phyloP scores from a whole-genome alignment of 331 rosid species.

The Quercus tomentella region DNA sequence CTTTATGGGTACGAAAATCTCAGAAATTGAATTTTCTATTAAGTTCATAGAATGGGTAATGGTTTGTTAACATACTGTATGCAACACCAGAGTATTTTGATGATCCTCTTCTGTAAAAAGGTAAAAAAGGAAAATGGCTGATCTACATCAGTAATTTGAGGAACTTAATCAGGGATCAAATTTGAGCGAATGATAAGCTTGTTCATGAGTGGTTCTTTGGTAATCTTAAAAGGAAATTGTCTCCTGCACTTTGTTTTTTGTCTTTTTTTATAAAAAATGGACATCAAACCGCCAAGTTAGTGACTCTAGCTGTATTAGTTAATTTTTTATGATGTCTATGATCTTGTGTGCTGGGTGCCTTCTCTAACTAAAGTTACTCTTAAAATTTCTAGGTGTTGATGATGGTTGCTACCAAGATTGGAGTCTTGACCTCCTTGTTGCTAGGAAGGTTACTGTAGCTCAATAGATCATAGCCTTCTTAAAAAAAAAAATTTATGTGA shows the following conservation, averaged over 20 bases:
- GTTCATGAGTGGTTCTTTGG: not conserved
- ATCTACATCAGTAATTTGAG: slow-evolving; percentile 6
- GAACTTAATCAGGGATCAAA: not conserved
- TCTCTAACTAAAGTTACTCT: slow-evolving; percentile 1
- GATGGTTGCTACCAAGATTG: slow-evolving; percentile 82
- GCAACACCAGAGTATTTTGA: not conserved
- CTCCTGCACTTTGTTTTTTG: not conserved
- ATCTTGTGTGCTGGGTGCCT: not conserved
- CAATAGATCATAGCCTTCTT: slow-evolving; percentile 1
- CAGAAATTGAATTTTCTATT: not conserved
- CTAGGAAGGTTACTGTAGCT: slow-evolving; percentile 44
- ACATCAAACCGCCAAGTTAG: not conserved
- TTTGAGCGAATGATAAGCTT: not conserved
- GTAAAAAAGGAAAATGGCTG: not conserved
- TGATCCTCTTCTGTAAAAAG: not conserved
- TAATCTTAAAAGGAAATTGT: not conserved
- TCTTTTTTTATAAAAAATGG: not conserved
- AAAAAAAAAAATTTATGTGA: not conserved
- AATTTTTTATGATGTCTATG: not conserved
- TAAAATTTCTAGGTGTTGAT: slow-evolving; percentile 45
- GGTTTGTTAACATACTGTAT: not conserved
- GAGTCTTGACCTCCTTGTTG: slow-evolving; percentile 71
- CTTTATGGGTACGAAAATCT: not conserved
- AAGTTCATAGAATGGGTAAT: not conserved
- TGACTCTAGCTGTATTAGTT: not conserved